phyloP scores from a whole-genome alignment of 495 filamentous ascomycete species.

The Aspergillus funiculosus region DNA sequence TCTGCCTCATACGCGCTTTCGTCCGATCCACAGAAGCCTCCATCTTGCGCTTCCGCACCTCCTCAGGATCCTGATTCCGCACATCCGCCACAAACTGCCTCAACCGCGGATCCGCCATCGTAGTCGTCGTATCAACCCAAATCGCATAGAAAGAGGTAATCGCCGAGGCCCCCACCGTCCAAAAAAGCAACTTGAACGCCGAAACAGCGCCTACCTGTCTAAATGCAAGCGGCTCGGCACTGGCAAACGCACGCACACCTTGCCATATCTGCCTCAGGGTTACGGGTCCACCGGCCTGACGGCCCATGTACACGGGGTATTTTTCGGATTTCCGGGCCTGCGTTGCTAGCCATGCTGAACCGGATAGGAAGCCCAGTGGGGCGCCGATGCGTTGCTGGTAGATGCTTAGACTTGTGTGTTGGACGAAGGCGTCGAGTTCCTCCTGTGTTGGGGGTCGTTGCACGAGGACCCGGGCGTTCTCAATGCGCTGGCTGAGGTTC shows the following conservation, averaged over 20 bases:
- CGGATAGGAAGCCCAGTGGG: constrained; percentile 15
- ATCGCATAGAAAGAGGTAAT: constrained; percentile 7
- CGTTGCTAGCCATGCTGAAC: constrained; percentile 10
- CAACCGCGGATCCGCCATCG: constrained; percentile 28
- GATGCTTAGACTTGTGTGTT: constrained; percentile 16
- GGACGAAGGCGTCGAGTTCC: constrained; percentile 34
- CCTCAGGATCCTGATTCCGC: constrained; percentile 19
- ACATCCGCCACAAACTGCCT: constrained; percentile 19
- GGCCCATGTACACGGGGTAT: constrained; percentile 7
- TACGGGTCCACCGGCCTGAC: background rate
- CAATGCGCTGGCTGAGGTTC: constrained; percentile 15
- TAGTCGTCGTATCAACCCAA: constrained; percentile 12
- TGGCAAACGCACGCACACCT: background rate
- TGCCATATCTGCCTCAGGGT: constrained; percentile 6
- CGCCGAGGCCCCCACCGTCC: constrained; percentile 8
- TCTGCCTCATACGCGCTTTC: background rate
- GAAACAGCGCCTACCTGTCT: background rate
- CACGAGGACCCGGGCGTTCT: constrained; percentile 17
- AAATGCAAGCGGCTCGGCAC: background rate
- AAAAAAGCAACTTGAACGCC: constrained; percentile 24
- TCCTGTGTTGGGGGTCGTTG: constrained; percentile 29
- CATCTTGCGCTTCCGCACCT: constrained; percentile 22
- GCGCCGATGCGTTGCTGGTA: constrained; percentile 22
- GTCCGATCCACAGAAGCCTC: constrained; percentile 15
- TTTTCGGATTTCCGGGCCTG: constrained; percentile 5